These are phyloP conservation scores for Grifola frondosa DNA, from an alignment of 1,284 basidiomycete species.

Conservation along the genomic window DNA sequence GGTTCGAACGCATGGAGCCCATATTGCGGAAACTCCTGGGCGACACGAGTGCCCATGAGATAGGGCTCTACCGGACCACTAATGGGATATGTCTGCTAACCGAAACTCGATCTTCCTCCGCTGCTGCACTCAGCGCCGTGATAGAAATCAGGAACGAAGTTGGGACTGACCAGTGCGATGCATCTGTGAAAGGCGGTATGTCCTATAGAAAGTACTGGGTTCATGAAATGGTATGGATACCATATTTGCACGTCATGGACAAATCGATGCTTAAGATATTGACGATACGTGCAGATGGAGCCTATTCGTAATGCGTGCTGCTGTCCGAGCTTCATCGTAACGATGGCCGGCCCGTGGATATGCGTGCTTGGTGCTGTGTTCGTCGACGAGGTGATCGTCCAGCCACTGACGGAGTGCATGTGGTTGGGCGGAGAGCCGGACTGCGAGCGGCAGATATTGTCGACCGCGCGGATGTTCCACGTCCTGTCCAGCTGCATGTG, in stretches of 20 bases:
- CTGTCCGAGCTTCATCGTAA: neutral
- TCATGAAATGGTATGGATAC: slow-evolving; percentile 5
- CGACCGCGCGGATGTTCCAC: neutral
- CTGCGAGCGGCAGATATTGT: neutral
- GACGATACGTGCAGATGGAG: neutral
- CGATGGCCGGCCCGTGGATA: neutral
- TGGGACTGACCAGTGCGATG: slow-evolving; percentile 12
- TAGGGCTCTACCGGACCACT: too few relatives aligned
- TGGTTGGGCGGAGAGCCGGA: neutral
- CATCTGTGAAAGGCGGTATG: slow-evolving; percentile 10
- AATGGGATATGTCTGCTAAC: too few relatives aligned
- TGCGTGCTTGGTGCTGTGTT: neutral
- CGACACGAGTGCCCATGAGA: too few relatives aligned
- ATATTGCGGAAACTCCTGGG: too few relatives aligned
- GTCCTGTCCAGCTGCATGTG: neutral
- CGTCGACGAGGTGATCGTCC: neutral
- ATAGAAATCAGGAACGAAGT: slow-evolving; percentile 16
- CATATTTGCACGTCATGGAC: neutral
- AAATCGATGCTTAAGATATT: too few relatives aligned
- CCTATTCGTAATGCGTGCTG: neutral
- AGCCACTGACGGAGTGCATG: neutral
- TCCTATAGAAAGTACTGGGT: slow-evolving; percentile 8
- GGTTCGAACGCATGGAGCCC: too few relatives aligned
- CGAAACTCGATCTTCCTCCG: too few relatives aligned
- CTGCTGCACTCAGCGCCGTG: neutral